A percentile compares a stretch with the other conserved stretches of the same genome.
Evolutionary conservation across 2,329 filamentous ascomycete genomes (phyloP).

Genomic region (Bipolaris sorokiniana): DNA sequence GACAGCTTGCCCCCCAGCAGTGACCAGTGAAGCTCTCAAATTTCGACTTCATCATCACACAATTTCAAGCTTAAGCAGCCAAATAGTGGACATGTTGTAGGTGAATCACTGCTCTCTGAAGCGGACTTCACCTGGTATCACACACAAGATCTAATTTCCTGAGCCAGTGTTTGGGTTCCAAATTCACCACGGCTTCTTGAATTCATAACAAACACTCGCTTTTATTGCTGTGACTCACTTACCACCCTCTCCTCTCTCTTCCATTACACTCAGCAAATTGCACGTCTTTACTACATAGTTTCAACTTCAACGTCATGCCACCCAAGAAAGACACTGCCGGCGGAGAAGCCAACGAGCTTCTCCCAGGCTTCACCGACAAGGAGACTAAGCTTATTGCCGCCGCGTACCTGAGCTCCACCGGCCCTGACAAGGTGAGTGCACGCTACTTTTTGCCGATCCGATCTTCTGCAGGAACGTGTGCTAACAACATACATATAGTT

Average conservation of each 20-base stretch:
- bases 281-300: not conserved
- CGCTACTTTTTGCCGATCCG: not conserved
- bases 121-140: conserved; percentile 7
- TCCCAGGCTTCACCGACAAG: conserved; percentile 31
- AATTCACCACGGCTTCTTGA: conserved; percentile 14
- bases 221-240: not conserved
- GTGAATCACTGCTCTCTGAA: conserved; percentile 1
- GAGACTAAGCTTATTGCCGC: conserved; percentile 42
- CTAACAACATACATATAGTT: conserved; percentile 22
- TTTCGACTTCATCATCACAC: not conserved
- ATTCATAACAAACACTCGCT: conserved; percentile 7
- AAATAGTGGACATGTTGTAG: not conserved
- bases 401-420: conserved; percentile 36
- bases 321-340: conserved; percentile 31
- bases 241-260: not conserved
- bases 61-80: not conserved
- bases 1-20: not conserved
- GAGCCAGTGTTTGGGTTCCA: not conserved
- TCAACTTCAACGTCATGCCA: conserved; percentile 24
- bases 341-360: conserved; percentile 5
- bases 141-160: conserved; percentile 2
- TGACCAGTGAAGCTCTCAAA: not conserved
- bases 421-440: conserved; percentile 34
- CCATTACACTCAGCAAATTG: not conserved
- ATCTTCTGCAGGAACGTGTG: not conserved